Base-by-base conservation (phyloP, 768 basidiomycete species). In the Hemileccinum rubropunctum region DNA sequence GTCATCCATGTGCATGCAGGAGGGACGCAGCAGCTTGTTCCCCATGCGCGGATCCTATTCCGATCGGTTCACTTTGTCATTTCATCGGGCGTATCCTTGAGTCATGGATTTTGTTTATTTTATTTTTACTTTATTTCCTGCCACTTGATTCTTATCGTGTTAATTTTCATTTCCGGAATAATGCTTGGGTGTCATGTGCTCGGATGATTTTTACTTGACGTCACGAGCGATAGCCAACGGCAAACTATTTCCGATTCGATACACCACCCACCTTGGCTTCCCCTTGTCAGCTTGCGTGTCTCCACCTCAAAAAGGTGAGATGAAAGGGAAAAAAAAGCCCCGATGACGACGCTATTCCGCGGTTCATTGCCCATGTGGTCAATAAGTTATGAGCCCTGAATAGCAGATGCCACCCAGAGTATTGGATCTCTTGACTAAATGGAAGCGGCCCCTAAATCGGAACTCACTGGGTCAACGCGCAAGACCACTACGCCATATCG, bases 381-480 rank as follows among this genome's bases (percentile, higher is more conserved):
- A 21, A 42, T 0, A 61, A 62, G 59, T 62, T 59, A 65, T 62
- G 62, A 65, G 62, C 57, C 62, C 58, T 14, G 41, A 57, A 62
- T 58, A 52, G 18, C 35, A 34, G 35, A 7, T 48, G 53, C 54
- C 60, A 62, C 45, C 45, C 33, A 1, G 46, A n/a, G 13, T 47
- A 37, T 36, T 52, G 35, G 55, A 57, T 54, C 47, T 48, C 38
- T 34, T 4, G 43, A 34, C 53, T 40, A 45, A 45, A 37, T 51
- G 4, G 33, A 23, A 35, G 15, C 28, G 41, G 6, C 37, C 20
- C 42, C 33, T 40, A 40, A n/a, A n/a, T n/a, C n/a, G n/a, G n/a
- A n/a, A n/a, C 23, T 23, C n/a, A 37, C 18, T 12, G 5, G 23
- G 37, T 20, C 15, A 6, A 26, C 15, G 40, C 21, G 41, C n/a